Evolutionary conservation across 176 grass and related monocot species (phyloP).

Genomic region (Raddia distichophylla): DNA sequence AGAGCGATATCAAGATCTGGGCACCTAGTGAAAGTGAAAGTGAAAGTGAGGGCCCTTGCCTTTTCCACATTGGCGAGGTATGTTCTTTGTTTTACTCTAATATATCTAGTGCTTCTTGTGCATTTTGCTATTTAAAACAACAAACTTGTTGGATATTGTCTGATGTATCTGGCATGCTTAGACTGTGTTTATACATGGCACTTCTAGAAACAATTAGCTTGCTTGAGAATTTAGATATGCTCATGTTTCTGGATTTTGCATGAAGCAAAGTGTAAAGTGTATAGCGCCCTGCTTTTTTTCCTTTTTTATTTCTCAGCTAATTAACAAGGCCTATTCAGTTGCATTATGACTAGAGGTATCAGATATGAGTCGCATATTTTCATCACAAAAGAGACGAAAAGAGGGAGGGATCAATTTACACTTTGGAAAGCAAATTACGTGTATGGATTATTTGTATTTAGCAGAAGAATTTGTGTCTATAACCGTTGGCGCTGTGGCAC

Average conservation of each 20-base stretch:
- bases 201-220: background rate
- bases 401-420: background rate
- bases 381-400: background rate
- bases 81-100: background rate
- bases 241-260: conserved; percentile 9
- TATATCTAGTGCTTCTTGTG: background rate
- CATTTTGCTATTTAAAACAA: no score
- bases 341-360: conserved; percentile 8
- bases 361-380: background rate
- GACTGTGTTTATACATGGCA: background rate
- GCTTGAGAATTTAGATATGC: background rate
- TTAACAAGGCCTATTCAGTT: background rate
- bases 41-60: conserved; percentile 33
- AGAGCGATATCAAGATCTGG: conserved; percentile 75
- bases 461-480: background rate
- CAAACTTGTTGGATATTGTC: background rate
- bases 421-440: background rate
- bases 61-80: conserved; percentile 46
- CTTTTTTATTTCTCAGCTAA: background rate
- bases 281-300: background rate
- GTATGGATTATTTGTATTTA: background rate
- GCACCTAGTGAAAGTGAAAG: conserved; percentile 48
- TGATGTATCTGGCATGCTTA: background rate
- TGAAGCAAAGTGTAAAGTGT: background rate
- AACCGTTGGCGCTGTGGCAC: background rate